phyloP scores from a whole-genome alignment of 192 early-diverging fungal species.

The Dissophora ornata region DNA sequence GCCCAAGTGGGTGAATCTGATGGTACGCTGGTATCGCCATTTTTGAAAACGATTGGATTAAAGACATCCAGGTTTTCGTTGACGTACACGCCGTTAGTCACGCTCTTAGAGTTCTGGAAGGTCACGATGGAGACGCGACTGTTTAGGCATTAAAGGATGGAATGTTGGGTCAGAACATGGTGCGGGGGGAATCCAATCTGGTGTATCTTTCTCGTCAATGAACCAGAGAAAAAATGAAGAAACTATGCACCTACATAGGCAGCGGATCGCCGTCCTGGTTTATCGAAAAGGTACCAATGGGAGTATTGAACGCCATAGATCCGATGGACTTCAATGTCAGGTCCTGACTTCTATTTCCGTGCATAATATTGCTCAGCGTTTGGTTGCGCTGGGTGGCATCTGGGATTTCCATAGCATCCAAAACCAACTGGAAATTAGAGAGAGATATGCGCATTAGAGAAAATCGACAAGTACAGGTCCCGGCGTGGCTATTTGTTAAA shows the following conservation, averaged over 20 bases:
- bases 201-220: neutral
- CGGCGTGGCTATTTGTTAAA: no score
- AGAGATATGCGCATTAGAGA: no score
- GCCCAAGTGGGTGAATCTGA: constrained; percentile 10
- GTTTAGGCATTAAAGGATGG: neutral
- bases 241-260: constrained; percentile 11
- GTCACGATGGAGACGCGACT: constrained; percentile 24
- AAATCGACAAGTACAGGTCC: no score
- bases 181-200: no score
- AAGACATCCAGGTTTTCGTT: neutral
- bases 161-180: no score
- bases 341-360: constrained; percentile 25
- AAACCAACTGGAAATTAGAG: constrained; percentile 12
- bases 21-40: constrained; percentile 14
- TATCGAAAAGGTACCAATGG: constrained; percentile 19
- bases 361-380: neutral
- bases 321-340: constrained; percentile 13
- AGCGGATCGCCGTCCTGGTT: constrained; percentile 1
- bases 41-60: constrained; percentile 26
- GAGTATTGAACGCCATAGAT: constrained; percentile 7
- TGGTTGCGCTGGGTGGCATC: neutral
- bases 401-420: constrained; percentile 3
- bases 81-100: constrained; percentile 1
- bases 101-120: constrained; percentile 25
- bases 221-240: neutral